These are phyloP conservation scores for Adansonia gregorii DNA, from an alignment of 441 rosid genomes.

Conservation along the genomic window DNA sequence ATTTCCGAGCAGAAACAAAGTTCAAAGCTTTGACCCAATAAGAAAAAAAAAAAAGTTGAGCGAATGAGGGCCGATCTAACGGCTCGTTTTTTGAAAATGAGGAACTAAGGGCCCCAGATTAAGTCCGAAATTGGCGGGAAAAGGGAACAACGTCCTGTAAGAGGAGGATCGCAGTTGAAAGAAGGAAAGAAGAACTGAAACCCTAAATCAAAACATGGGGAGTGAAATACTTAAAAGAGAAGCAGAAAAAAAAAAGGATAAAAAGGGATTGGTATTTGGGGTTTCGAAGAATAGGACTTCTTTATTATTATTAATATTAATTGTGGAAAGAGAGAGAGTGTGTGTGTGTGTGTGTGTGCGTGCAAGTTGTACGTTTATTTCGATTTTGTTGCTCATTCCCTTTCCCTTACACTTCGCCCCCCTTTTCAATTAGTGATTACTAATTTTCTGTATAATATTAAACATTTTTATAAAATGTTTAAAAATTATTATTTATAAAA, in stretches of 20 bases:
- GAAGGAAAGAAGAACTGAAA: constrained; percentile 27
- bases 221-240: neutral
- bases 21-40: constrained; percentile 11
- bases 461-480: too few relatives aligned
- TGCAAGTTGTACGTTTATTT: neutral
- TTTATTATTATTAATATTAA: constrained; percentile 20
- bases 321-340: constrained; percentile 22
- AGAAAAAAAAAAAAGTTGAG: neutral
- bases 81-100: constrained; percentile 49
- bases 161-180: constrained; percentile 28
- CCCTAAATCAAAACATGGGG: constrained; percentile 48
- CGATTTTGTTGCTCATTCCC: too few relatives aligned
- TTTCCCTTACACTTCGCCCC: neutral
- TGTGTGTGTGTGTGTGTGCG: too few relatives aligned
- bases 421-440: too few relatives aligned
- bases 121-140: constrained; percentile 72
- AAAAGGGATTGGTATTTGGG: constrained; percentile 37
- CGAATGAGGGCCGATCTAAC: constrained; percentile 45
- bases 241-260: neutral
- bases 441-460: too few relatives aligned
- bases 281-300: constrained; percentile 37
- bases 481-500: too few relatives aligned
- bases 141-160: constrained; percentile 54
- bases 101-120: constrained; percentile 31
- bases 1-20: constrained; percentile 36